Evolutionary conservation across 768 basidiomycete species (phyloP).

Genomic region (Cystobasidium tubakii): DNA sequence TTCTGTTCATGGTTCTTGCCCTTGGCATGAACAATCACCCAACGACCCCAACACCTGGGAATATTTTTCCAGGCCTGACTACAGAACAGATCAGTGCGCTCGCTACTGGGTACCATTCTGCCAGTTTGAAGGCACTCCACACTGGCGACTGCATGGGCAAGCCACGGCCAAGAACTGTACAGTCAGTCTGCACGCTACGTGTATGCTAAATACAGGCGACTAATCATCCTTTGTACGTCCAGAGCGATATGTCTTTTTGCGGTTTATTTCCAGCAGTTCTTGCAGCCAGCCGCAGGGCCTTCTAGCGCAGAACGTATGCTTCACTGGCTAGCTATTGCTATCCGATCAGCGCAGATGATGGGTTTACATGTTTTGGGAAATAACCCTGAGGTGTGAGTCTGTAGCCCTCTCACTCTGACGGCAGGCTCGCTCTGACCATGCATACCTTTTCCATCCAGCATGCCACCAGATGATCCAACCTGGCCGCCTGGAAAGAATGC

Average conservation of each 20-base stretch:
- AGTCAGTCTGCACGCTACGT: not conserved
- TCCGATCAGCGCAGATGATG: conserved; percentile 14
- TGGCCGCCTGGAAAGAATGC: conserved; percentile 15
- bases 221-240: not conserved
- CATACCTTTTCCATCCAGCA: not conserved
- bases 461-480: conserved; percentile 12
- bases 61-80: not conserved
- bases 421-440: not conserved
- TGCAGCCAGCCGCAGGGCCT: not conserved
- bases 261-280: conserved; percentile 5
- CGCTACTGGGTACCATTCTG: conserved; percentile 1
- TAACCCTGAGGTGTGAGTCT: not conserved
- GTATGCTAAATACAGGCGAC: not conserved
- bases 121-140: not conserved
- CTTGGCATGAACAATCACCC: conserved; percentile 1
- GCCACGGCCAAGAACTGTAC: not conserved
- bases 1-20: conserved; percentile 1
- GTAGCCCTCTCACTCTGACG: not conserved
- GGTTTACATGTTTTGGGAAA: not conserved
- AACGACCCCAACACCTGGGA: not conserved
- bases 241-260: conserved; percentile 3
- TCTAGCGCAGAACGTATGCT: conserved; percentile 17
- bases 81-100: not conserved
- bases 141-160: conserved; percentile 8
- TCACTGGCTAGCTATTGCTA: conserved; percentile 6